A percentile compares a stretch with the other conserved stretches of the same genome.
These are phyloP conservation scores for Colletotrichum somersetense DNA, from an alignment of 2,329 filamentous ascomycete species.

Conservation along the genomic window DNA sequence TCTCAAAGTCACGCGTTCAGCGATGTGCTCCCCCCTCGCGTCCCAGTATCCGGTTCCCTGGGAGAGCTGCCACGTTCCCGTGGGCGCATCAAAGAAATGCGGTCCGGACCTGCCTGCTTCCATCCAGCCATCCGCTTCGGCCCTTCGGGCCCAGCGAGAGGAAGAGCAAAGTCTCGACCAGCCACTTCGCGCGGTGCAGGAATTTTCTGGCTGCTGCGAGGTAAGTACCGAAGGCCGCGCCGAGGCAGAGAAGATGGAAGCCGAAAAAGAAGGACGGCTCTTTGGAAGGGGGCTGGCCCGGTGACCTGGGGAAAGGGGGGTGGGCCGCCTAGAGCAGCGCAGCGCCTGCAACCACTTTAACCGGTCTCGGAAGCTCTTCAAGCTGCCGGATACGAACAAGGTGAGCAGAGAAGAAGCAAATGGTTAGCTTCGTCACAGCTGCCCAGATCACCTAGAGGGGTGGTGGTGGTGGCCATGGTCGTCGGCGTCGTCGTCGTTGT, in stretches of 20 bases:
- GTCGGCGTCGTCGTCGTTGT: not conserved
- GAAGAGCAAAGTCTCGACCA: constrained; percentile 2
- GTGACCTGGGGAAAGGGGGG: not conserved
- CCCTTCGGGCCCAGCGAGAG: constrained; percentile 1
- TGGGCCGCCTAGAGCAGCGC: not conserved
- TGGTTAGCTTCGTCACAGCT: constrained; percentile 10
- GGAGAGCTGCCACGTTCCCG: constrained; percentile 16
- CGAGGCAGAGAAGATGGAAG: constrained; percentile 14
- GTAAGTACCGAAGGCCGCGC: constrained; percentile 3
- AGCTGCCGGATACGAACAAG: constrained; percentile 30
- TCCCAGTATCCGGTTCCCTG: constrained; percentile 22
- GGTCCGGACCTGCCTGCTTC: constrained; percentile 2
- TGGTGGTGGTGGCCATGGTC: not conserved
- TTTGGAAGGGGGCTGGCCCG: constrained; percentile 20
- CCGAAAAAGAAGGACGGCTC: constrained; percentile 4
- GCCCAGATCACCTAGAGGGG: constrained; percentile 21
- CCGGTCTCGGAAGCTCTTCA: constrained; percentile 10
- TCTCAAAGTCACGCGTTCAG: constrained; percentile 10
- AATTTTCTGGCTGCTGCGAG: not conserved
- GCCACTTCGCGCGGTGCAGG: constrained; percentile 29
- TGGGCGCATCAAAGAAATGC: constrained; percentile 14
- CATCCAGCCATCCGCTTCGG: constrained; percentile 26
- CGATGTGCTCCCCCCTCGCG: not conserved
- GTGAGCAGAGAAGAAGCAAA: not conserved
- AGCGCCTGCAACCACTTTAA: constrained; percentile 13